A percentile compares a stretch with the other conserved stretches of the same genome.
phyloP scores from a whole-genome alignment of 108 stramenopile species.

The Cyclotella baltica region DNA sequence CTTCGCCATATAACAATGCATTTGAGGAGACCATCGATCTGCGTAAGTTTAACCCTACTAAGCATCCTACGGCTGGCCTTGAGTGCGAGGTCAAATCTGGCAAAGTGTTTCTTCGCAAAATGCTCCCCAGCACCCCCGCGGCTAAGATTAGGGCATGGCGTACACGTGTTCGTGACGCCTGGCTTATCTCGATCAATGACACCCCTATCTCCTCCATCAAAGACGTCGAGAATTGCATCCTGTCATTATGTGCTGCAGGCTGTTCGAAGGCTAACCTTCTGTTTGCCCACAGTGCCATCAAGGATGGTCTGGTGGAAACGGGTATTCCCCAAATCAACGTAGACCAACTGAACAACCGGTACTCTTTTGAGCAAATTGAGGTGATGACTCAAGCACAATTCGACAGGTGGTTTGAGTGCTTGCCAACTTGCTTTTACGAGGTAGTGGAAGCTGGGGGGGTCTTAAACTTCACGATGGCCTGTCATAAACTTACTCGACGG shows the following conservation, averaged over 20 bases:
- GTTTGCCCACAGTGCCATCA: background rate
- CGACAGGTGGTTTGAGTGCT: background rate
- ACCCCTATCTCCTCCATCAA: background rate
- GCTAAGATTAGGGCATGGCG: constrained; percentile 12
- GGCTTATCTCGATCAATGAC: constrained; percentile 9
- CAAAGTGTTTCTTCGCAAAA: background rate
- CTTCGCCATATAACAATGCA: background rate
- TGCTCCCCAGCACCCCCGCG: constrained; percentile 5
- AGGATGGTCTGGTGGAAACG: background rate
- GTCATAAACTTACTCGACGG: background rate
- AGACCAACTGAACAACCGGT: constrained; percentile 10
- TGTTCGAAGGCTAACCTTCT: background rate
- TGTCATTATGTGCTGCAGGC: too few species aligned
- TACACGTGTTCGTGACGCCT: constrained; percentile 2
- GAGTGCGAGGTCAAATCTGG: background rate
- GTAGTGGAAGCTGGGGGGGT: background rate
- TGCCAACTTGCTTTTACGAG: background rate
- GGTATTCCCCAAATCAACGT: background rate
- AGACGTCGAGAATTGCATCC: background rate
- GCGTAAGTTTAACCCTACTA: background rate
- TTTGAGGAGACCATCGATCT: constrained; percentile 17
- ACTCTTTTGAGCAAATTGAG: background rate
- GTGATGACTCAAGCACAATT: background rate
- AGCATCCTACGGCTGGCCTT: constrained; percentile 1
- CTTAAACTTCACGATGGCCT: background rate